Evolutionary conservation across 208 protist genomes (phyloP), one percentile per base, ranked within the genome.

Genomic region (Trypanosomatidae sp.): DNA sequence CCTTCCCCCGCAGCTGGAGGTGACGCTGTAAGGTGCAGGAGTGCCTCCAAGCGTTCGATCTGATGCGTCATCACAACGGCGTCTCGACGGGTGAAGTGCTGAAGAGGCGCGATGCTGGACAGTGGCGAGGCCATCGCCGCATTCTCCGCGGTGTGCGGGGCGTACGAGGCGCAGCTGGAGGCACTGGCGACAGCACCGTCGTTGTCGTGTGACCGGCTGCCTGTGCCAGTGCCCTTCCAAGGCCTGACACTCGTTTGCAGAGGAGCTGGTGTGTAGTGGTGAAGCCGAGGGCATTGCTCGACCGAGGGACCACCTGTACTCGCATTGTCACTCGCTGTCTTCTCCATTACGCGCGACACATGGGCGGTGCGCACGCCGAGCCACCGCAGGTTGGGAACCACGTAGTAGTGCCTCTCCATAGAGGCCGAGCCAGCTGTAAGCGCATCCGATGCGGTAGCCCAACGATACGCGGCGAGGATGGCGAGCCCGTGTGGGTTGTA

Each of bases 401-500:
- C 69, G 36, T 49, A 74, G 56, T 76, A 74, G 25, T 47, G 69
- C 15, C 62, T 76, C 39, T 89, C 86, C 36, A 60, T 41, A 15
- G n/a, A 49, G 17, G 41, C 49, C 12, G 67, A 43, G n/a, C 36
- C 30, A 28, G 5, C 12, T 28, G 22, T 22, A 41, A 43, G 13
- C 6, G 52, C 67, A 30, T 53, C 49, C 4, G 33, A 33, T n/a
- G 53, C 49, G 30, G 73, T 44, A 15, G 79, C 81, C 71, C 84
- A 83, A 49, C 84, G 86, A 71, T 95, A 96, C 69, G 93, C 88
- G 49, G 83, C 66, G 25, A 95, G 67, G 73, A 96, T 96, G 66
- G 81, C 69, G 28, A 96, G 69, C 19, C 92, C 92, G 65, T 87
- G 85, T 17, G 90, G 89, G 77, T 96, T 95, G 83, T 89, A 95